Conservation (phyloP, 2,329 filamentous ascomycete species). For the Penicillium sp. region DNA sequence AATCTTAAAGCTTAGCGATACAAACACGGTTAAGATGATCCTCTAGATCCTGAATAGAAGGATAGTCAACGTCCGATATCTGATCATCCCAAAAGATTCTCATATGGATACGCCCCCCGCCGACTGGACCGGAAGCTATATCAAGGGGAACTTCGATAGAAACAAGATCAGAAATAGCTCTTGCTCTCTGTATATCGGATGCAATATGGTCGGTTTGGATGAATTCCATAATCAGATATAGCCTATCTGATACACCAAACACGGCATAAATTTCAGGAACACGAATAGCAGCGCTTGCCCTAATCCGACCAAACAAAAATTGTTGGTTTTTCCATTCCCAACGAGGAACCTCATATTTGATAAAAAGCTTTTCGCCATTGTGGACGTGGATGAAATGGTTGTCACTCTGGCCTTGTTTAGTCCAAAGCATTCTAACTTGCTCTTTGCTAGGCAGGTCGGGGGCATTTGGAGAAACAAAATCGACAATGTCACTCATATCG, state of each 20-base stretch:
- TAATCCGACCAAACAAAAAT: not conserved
- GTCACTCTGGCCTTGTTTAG: not conserved
- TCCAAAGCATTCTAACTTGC: not conserved
- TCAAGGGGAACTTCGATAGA: not conserved
- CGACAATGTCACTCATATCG: not conserved
- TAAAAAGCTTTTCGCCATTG: not conserved
- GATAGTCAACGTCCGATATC: not conserved
- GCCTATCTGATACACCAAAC: not conserved
- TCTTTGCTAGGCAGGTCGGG: not conserved
- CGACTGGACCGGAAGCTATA: not conserved
- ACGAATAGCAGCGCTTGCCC: not conserved
- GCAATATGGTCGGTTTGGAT: not conserved
- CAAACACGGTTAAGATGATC: not conserved
- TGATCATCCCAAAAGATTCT: not conserved
- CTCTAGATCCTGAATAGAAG: not conserved
- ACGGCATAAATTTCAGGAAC: conserved; percentile 1
- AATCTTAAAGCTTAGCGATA: not conserved
- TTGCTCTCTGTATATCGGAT: not conserved
- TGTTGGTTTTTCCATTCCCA: conserved; percentile 1
- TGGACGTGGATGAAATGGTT: not conserved
- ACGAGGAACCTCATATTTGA: not conserved
- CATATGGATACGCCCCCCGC: not conserved
- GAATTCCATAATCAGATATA: not conserved
- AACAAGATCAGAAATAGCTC: not conserved
- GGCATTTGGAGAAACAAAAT: not conserved